These are phyloP conservation scores for Cryphonectria naterciae DNA, from an alignment of 2,329 filamentous ascomycete genomes.

Conservation along the genomic window DNA sequence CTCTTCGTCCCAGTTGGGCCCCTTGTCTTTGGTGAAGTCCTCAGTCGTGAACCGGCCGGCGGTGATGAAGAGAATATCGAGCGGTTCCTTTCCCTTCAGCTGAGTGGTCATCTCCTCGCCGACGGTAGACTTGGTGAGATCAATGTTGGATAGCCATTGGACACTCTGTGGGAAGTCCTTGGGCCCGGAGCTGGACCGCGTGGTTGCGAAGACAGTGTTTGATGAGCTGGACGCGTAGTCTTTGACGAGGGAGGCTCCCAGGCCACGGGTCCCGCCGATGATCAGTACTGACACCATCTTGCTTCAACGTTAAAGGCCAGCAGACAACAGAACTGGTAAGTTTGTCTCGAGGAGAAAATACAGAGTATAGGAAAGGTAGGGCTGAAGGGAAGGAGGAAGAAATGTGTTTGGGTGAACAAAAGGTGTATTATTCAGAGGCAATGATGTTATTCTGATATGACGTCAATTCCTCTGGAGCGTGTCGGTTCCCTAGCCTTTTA, in stretches of 20 bases:
- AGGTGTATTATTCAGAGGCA: neutral
- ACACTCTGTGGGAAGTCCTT: slow-evolving; percentile 47
- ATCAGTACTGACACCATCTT: slow-evolving; percentile 60
- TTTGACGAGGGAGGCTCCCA: slow-evolving; percentile 65
- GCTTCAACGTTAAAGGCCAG: neutral
- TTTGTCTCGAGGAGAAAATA: neutral
- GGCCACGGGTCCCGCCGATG: slow-evolving; percentile 69
- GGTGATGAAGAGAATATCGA: slow-evolving; percentile 61
- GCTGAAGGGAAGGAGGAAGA: neutral
- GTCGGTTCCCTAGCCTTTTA: neutral
- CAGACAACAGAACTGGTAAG: neutral
- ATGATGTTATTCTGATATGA: slow-evolving; percentile 24
- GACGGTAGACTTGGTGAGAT: slow-evolving; percentile 54
- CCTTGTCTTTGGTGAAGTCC: slow-evolving; percentile 55
- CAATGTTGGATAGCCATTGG: slow-evolving; percentile 62
- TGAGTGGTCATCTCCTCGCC: slow-evolving; percentile 52
- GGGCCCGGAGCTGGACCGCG: slow-evolving; percentile 41
- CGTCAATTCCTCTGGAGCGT: slow-evolving; percentile 18
- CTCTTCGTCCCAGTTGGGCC: slow-evolving; percentile 68
- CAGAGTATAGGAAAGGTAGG: neutral
- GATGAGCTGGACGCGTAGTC: slow-evolving; percentile 55
- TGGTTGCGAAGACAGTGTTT: slow-evolving; percentile 59
- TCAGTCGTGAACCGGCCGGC: slow-evolving; percentile 73
- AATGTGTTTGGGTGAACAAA: neutral
- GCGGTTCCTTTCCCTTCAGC: slow-evolving; percentile 44